These are phyloP conservation scores for Aspergillus sp. DNA, from an alignment of 2,329 filamentous ascomycete genomes.

Conservation along the genomic window DNA sequence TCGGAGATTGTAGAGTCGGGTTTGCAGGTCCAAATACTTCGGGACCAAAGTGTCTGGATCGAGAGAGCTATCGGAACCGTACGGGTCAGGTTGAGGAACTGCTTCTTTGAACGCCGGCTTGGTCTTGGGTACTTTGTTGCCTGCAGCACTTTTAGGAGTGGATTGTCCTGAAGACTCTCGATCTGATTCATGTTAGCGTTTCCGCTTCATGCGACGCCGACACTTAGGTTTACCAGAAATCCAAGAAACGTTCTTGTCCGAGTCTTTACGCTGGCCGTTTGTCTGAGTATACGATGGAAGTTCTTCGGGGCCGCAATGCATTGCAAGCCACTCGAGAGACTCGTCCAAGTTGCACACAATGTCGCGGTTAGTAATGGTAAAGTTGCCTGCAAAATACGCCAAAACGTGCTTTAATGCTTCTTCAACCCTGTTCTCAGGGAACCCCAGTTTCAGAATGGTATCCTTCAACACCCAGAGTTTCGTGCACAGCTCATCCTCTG, in stretches of 20 bases:
- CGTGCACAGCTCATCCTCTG: slow-evolving; percentile 76
- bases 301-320: slow-evolving; percentile 68
- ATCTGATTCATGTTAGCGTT: slow-evolving; percentile 32
- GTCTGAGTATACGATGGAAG: slow-evolving; percentile 68
- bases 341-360: slow-evolving; percentile 84
- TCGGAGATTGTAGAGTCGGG: slow-evolving; percentile 63
- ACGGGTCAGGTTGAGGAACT: slow-evolving; percentile 25
- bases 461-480: slow-evolving; percentile 83
- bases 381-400: slow-evolving; percentile 64
- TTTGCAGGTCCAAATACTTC: slow-evolving; percentile 73
- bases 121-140: slow-evolving; percentile 25
- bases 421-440: slow-evolving; percentile 63
- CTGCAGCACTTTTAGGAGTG: slow-evolving; percentile 23
- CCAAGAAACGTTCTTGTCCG: slow-evolving; percentile 35
- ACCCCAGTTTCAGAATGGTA: slow-evolving; percentile 67
- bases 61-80: slow-evolving; percentile 62
- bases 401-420: slow-evolving; percentile 66
- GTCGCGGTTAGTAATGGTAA: slow-evolving; percentile 56
- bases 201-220: slow-evolving; percentile 12
- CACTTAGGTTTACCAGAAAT: slow-evolving; percentile 34
- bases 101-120: slow-evolving; percentile 27
- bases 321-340: slow-evolving; percentile 84
- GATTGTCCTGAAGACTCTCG: slow-evolving; percentile 29
- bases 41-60: slow-evolving; percentile 74
- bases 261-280: slow-evolving; percentile 29